Base-by-base conservation (phyloP, 2,329 filamentous ascomycete genomes). In the Polytolypa hystricis region DNA sequence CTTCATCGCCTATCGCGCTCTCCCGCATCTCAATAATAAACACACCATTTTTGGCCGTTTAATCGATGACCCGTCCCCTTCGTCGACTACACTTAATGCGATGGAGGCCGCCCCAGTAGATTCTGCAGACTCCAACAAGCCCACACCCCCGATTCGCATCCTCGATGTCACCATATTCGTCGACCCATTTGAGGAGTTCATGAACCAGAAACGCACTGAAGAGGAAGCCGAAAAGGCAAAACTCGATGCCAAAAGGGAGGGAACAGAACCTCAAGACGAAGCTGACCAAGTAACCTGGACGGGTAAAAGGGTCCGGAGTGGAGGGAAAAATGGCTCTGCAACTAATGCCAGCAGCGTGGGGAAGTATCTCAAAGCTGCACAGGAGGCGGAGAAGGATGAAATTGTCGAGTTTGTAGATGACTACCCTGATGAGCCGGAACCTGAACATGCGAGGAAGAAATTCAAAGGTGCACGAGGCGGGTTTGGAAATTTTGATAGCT, bases 221-320 rank as follows among this genome's bases (percentile, higher is more conserved):
- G 81, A 85, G 44, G 64, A 64, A 30, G 61, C 60, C 5, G 73
- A 72, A 25, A 67, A 53, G 23, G 19, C 19, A 19, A 5, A 26
- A 23, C 21, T 28, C 14, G 17, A 17, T 27, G 18, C 33, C 6
- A 23, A 33, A 10, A 11, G 26, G 19, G 32, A 36, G 3, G 37
- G 12, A 10, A 34, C 37, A 39, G 23, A 46, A 52, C 18, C 50
- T 56, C 8, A 70, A 39, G 64, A 72, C 2, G 89, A 93, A 37
- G 89, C 95, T 52, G 86, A 96, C 51, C 77, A 75, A 55, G 80
- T 84, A 2, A 98, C 91, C 3, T 98, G 91, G 91, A 96, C 91
- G 3, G 91, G 91, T 3, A 98, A 96, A 64, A 70, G 87, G 27
- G 76, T 98, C 33, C 69, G 86, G 17, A 70, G 67, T 50, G 81